Conservation (phyloP, 768 basidiomycete species). For the Cantharellus anzutake region DNA sequence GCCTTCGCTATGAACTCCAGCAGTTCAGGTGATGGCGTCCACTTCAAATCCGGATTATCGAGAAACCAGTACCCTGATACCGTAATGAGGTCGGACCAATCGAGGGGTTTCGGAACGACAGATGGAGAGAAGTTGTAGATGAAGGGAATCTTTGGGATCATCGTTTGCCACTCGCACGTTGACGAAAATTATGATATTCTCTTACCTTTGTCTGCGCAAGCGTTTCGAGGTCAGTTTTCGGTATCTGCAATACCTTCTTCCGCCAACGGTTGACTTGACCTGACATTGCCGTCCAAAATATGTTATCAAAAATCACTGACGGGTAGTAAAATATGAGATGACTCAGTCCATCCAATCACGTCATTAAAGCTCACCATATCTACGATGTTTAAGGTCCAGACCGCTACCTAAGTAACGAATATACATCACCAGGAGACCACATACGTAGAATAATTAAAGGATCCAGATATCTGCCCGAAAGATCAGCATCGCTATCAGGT, state of each 20-base stretch:
- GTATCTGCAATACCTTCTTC: constrained; percentile 28
- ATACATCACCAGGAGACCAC: neutral
- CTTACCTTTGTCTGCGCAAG: constrained; percentile 33
- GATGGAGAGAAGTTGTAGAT: constrained; percentile 51
- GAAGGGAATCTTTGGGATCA: constrained; percentile 25
- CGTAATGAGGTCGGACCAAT: constrained; percentile 40
- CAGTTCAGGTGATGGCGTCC: constrained; percentile 33
- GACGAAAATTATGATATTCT: neutral
- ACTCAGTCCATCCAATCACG: neutral
- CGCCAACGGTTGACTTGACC: constrained; percentile 51
- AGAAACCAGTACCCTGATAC: constrained; percentile 52
- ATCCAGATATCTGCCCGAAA: constrained; percentile 16
- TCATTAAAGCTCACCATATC: no score
- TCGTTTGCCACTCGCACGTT: neutral
- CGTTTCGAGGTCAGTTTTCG: constrained; percentile 39
- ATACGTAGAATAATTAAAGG: constrained; percentile 28
- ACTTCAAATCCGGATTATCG: constrained; percentile 38
- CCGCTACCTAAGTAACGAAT: no score
- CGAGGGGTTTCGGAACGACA: constrained; percentile 50
- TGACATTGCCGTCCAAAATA: constrained; percentile 48
- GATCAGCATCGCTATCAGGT: neutral
- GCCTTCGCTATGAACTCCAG: constrained; percentile 38
- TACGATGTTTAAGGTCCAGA: no score
- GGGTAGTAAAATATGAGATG: constrained; percentile 14
- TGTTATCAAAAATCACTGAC: constrained; percentile 33